Conservation (phyloP, 1,139 yeast genomes). For the Hansenula lynferdii region DNA sequence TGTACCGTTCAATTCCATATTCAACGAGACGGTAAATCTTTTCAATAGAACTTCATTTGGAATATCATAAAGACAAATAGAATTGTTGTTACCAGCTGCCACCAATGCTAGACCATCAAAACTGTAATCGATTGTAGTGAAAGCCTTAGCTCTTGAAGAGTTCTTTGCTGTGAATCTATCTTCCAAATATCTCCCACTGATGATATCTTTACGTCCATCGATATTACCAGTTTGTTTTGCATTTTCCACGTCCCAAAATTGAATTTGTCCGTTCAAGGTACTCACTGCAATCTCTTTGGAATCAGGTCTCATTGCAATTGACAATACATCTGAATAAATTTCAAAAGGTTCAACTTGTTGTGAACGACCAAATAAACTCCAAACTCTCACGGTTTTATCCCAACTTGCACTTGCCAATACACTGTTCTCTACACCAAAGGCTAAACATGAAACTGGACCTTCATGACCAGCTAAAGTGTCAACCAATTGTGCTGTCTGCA, state of each 20-base stretch:
- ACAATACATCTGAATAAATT: slow-evolving; percentile 78
- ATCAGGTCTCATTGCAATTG: slow-evolving; percentile 85
- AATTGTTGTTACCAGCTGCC: slow-evolving; percentile 92
- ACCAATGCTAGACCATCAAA: slow-evolving; percentile 84
- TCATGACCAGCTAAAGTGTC: slow-evolving; percentile 91
- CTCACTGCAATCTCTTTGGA: slow-evolving; percentile 86
- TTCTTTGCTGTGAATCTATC: slow-evolving; percentile 81
- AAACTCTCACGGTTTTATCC: slow-evolving; percentile 91
- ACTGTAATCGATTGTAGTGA: slow-evolving; percentile 77
- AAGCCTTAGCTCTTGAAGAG: slow-evolving; percentile 78
- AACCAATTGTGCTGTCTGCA: slow-evolving; percentile 87
- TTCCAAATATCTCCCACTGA: slow-evolving; percentile 79
- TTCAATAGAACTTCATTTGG: slow-evolving; percentile 80
- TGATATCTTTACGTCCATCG: slow-evolving; percentile 81
- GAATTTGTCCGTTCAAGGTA: slow-evolving; percentile 83
- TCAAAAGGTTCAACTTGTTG: slow-evolving; percentile 90
- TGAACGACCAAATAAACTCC: slow-evolving; percentile 87
- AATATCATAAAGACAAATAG: slow-evolving; percentile 87
- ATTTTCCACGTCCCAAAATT: slow-evolving; percentile 77
- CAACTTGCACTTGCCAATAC: slow-evolving; percentile 89
- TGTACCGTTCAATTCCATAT: slow-evolving; percentile 92
- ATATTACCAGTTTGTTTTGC: slow-evolving; percentile 80
- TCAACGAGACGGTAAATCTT: slow-evolving; percentile 78
- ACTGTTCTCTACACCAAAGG: slow-evolving; percentile 79
- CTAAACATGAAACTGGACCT: slow-evolving; percentile 87